Percentiles rank a stretch among this genome's conserved stretches.
These are phyloP conservation scores for Ogataea henricii DNA, from an alignment of 805 yeast genomes.

Conservation along the genomic window DNA sequence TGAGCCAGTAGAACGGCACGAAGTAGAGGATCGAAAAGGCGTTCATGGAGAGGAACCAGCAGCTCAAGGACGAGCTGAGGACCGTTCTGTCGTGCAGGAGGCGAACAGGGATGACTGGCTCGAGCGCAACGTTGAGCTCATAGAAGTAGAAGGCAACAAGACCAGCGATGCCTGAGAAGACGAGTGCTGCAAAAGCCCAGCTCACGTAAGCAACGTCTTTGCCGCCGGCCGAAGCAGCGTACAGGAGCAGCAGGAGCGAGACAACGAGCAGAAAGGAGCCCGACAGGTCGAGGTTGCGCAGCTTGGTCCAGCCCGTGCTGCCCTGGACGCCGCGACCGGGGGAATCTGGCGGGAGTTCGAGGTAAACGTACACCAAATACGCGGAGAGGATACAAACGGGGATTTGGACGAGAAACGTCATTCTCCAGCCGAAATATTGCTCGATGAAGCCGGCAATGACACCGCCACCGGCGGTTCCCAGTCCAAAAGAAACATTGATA, in stretches of 20 bases:
- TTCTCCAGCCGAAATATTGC: slow-evolving; percentile 63
- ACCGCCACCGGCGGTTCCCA: slow-evolving; percentile 79
- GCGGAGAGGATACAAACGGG: slow-evolving; percentile 51
- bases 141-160: slow-evolving; percentile 47
- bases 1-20: slow-evolving; percentile 61
- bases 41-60: slow-evolving; percentile 72
- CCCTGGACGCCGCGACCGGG: slow-evolving; percentile 57
- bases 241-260: slow-evolving; percentile 56
- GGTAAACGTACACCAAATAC: slow-evolving; percentile 37
- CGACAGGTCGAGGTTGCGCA: slow-evolving; percentile 63
- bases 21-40: slow-evolving; percentile 66
- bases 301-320: slow-evolving; percentile 44
- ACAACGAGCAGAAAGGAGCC: slow-evolving; percentile 64
- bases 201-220: slow-evolving; percentile 51
- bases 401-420: slow-evolving; percentile 54
- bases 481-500: slow-evolving; percentile 72
- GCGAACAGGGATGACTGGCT: slow-evolving; percentile 70
- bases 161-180: slow-evolving; percentile 36
- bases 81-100: slow-evolving; percentile 61
- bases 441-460: slow-evolving; percentile 60
- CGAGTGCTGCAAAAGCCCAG: slow-evolving; percentile 37
- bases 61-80: slow-evolving; percentile 62
- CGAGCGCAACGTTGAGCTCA: slow-evolving; percentile 53
- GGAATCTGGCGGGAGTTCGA: slow-evolving; percentile 44
- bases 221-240: slow-evolving; percentile 70